Conservation (phyloP, 2,329 filamentous ascomycete genomes). For the Colletotrichum sp. region DNA sequence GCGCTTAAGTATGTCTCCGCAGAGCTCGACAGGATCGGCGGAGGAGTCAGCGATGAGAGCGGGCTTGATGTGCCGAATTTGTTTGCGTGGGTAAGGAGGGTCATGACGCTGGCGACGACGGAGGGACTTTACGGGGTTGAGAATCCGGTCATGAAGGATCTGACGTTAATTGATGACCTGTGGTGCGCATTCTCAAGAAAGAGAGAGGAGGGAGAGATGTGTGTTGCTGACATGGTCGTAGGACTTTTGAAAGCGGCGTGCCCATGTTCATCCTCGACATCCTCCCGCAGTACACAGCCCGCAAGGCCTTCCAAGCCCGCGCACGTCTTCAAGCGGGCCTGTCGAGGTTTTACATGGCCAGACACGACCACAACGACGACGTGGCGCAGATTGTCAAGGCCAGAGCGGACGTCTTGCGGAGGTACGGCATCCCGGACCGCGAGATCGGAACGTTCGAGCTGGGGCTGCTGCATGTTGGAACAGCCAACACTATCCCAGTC, state of each 20-base stretch:
- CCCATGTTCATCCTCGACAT: slow-evolving; percentile 31
- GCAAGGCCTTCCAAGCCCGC: slow-evolving; percentile 31
- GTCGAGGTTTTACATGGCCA: slow-evolving; percentile 33
- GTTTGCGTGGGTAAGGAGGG: slow-evolving; percentile 39
- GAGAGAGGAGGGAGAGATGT: not conserved
- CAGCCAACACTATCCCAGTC: slow-evolving; percentile 38
- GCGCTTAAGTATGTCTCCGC: not conserved
- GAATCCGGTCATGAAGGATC: slow-evolving; percentile 42
- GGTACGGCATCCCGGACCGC: slow-evolving; percentile 26
- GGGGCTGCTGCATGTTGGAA: slow-evolving; percentile 30
- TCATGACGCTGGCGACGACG: slow-evolving; percentile 42
- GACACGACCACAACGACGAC: slow-evolving; percentile 28
- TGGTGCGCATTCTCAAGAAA: slow-evolving; percentile 25
- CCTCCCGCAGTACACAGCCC: slow-evolving; percentile 31
- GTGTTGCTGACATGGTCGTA: slow-evolving; percentile 2
- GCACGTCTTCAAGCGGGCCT: slow-evolving; percentile 23
- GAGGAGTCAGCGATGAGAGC: not conserved
- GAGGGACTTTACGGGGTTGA: slow-evolving; percentile 45
- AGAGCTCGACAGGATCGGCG: not conserved
- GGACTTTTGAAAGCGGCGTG: slow-evolving; percentile 30
- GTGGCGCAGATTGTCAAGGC: slow-evolving; percentile 29
- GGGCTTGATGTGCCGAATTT: slow-evolving; percentile 36
- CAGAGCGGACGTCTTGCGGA: slow-evolving; percentile 29
- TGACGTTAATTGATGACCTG: slow-evolving; percentile 35
- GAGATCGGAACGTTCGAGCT: slow-evolving; percentile 35